Evolutionary conservation across 805 yeast genomes (phyloP).

Genomic region (Wickerhamomyces strasburgensis): DNA sequence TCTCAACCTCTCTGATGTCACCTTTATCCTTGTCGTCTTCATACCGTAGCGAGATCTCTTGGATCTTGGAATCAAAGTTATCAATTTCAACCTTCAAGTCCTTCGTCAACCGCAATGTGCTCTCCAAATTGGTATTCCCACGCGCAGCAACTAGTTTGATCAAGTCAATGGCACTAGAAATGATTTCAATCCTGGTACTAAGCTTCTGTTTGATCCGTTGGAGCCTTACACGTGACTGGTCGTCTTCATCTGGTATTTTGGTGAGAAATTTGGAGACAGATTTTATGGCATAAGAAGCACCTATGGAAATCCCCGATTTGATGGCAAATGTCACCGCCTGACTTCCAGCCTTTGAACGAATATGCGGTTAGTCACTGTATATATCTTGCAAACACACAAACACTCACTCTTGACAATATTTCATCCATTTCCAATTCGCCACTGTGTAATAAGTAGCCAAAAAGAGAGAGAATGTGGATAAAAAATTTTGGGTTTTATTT

Average conservation of each 20-base stretch:
- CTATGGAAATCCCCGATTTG: conserved; percentile 68
- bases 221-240: conserved; percentile 39
- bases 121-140: conserved; percentile 53
- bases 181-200: conserved; percentile 53
- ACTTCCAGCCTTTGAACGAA: conserved; percentile 70
- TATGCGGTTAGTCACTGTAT: too few relatives aligned
- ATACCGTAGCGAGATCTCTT: conserved; percentile 32
- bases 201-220: conserved; percentile 39
- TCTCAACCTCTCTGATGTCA: conserved; percentile 43
- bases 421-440: too few relatives aligned
- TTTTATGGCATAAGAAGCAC: conserved; percentile 67
- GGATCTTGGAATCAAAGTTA: conserved; percentile 47
- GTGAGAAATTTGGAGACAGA: conserved; percentile 55
- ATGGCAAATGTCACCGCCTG: conserved; percentile 80
- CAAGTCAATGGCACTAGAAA: conserved; percentile 63
- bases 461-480: too few relatives aligned
- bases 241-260: conserved; percentile 49
- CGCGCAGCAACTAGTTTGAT: conserved; percentile 57
- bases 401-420: too few relatives aligned
- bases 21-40: too few relatives aligned
- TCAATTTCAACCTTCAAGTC: conserved; percentile 56
- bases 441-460: too few relatives aligned
- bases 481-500: too few relatives aligned
- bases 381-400: too few relatives aligned
- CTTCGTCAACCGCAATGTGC: conserved; percentile 48